Percentiles rank a stretch among this genome's conserved stretches.
Evolutionary conservation across 129 eudicot species (phyloP).

Genomic region (Mikania micrantha): DNA sequence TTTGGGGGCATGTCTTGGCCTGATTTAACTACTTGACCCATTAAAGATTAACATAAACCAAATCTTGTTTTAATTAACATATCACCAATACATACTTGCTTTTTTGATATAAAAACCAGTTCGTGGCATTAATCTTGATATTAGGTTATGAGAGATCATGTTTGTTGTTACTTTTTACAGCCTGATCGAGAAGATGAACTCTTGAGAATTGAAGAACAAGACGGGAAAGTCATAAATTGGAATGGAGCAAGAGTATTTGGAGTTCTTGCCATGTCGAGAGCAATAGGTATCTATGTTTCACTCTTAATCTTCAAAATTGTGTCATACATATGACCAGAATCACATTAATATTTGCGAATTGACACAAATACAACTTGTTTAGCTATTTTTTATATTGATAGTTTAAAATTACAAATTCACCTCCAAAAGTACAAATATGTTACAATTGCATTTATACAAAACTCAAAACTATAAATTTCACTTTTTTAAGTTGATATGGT

Average conservation of each 20-base stretch:
- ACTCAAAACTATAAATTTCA: no score
- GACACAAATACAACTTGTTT: no score
- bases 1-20: background rate
- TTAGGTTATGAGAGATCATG: background rate
- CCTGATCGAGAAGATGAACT: conserved; percentile 73
- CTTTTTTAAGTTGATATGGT: no score
- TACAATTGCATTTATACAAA: no score
- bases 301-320: no score
- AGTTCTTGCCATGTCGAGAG: conserved; percentile 82
- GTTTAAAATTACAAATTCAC: no score
- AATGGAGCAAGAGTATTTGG: conserved; percentile 71
- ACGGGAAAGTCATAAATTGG: conserved; percentile 63
- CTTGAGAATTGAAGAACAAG: conserved; percentile 51
- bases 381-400: no score
- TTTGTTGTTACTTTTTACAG: conserved; percentile 35
- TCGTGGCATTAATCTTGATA: background rate
- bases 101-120: background rate
- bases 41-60: background rate
- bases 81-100: background rate
- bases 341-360: no score
- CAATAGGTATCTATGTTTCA: conserved; percentile 45
- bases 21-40: background rate
- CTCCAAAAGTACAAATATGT: no score
- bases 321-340: no score
- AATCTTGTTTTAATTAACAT: background rate